Evolutionary conservation across 805 yeast genomes (phyloP), one percentile per base, ranked within the genome.

Genomic region (Cyberlindnera amylophila): DNA sequence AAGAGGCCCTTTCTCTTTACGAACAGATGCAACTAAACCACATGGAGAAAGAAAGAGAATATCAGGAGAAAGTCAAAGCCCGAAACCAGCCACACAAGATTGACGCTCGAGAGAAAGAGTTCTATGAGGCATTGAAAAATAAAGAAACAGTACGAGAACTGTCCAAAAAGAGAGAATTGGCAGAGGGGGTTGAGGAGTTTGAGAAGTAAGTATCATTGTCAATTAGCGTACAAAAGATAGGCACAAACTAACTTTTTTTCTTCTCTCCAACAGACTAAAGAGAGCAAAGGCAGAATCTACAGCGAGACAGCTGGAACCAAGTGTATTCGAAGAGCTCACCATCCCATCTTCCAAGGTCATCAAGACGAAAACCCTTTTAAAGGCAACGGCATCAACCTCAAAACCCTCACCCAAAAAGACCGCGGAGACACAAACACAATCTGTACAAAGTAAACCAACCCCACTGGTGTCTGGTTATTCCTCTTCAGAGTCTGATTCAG

Each of bases 11-110:
- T 7, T 54, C 62, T 0, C 42, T 58, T 2, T 58, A 44, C 24
- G 59, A 58, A n/a, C 62, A 58, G 45, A 54, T 58, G 60, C 51
- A 46, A 36, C 18, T 47, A 19, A 58, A 57, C 40, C 49, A 58
- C 31, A 30, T 55, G 14, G 41, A 43, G 27, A 57, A 53, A 43
- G 62, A 58, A 28, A 37, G 34, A 13, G 54, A 47, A 17, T 51
- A 48, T 40, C 52, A 54, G 32, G 59, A 52, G 13, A 55, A 55
- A 31, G 47, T 53, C 13, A 47, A 50, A 18, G 46, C 51, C 0
- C 45, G 45, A 12, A 57, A 55, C 33, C 57, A 53, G 30, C 42
- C 52, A 1, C 40, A 47, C 27, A 47, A 41, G 21, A 32, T 58
- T 3, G 51, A 50, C 13, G 54, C 44, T 23, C 39, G 45, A 12